A percentile compares a stretch with the other conserved stretches of the same genome.
phyloP scores from a whole-genome alignment of 2,329 filamentous ascomycete genomes.

The Penicillium crustosum region DNA sequence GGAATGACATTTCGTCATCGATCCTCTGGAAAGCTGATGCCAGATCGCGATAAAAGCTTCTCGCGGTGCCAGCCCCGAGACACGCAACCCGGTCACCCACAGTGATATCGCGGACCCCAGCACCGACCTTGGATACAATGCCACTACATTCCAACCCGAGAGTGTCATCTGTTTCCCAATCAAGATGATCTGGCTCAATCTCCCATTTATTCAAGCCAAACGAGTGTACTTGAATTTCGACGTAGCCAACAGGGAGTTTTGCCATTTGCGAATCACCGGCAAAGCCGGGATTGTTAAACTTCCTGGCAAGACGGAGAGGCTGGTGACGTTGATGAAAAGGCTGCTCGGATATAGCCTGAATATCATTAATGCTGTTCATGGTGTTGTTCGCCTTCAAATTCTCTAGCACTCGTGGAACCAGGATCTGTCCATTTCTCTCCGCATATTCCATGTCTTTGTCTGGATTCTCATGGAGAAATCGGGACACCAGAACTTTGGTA shows the following conservation, averaged over 20 bases:
- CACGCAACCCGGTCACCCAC: conserved; percentile 29
- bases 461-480: conserved; percentile 5
- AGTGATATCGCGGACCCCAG: conserved; percentile 12
- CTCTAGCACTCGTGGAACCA: conserved; percentile 28
- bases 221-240: conserved; percentile 37
- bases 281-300: conserved; percentile 6
- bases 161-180: neutral
- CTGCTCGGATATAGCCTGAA: conserved; percentile 2
- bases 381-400: conserved; percentile 3
- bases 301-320: conserved; percentile 9
- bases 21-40: conserved; percentile 25
- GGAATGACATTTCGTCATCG: conserved; percentile 19
- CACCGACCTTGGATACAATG: conserved; percentile 20
- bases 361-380: conserved; percentile 3
- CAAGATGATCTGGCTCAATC: neutral
- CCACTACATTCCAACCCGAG: conserved; percentile 24
- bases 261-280: conserved; percentile 4
- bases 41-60: conserved; percentile 18
- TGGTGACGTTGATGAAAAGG: conserved; percentile 14
- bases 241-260: conserved; percentile 18
- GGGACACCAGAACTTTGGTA: conserved; percentile 9
- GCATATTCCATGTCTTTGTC: conserved; percentile 28
- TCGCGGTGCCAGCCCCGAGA: conserved; percentile 18
- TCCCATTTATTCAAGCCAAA: conserved; percentile 34
- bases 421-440: conserved; percentile 21